phyloP scores from a whole-genome alignment of 805 yeast genomes.

The Yarrowia osloensis region DNA sequence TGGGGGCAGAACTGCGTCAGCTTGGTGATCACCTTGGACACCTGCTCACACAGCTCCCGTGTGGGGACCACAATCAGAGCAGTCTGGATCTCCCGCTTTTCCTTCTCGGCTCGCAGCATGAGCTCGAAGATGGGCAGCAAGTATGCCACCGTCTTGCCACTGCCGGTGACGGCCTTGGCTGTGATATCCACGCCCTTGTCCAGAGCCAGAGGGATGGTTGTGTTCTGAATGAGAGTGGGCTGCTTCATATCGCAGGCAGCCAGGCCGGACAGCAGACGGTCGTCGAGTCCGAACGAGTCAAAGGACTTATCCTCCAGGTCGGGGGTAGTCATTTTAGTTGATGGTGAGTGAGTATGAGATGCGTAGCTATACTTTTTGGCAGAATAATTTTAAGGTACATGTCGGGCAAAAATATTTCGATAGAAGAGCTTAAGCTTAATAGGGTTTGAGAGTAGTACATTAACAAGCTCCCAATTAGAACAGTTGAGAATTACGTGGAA shows the following conservation, averaged over 20 bases:
- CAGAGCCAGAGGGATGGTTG: conserved; percentile 88
- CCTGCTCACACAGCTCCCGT: conserved; percentile 87
- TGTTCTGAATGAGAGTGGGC: conserved; percentile 89
- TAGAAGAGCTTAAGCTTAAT: not conserved
- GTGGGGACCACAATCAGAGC: conserved; percentile 87
- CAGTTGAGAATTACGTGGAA: too few species aligned
- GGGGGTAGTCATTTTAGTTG: not conserved
- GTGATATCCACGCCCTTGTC: conserved; percentile 89
- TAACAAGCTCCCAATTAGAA: too few species aligned
- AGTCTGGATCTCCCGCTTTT: conserved; percentile 32
- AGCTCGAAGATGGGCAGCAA: conserved; percentile 82
- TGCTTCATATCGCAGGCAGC: conserved; percentile 74
- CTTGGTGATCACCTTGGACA: conserved; percentile 65
- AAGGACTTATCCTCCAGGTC: conserved; percentile 45
- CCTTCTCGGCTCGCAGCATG: conserved; percentile 49
- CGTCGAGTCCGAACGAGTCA: conserved; percentile 76
- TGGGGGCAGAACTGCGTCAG: conserved; percentile 71
- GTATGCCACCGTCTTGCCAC: conserved; percentile 94
- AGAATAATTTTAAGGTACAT: conserved; percentile 24
- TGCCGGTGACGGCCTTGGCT: conserved; percentile 93
- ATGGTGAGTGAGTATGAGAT: not conserved
- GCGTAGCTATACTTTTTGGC: not conserved
- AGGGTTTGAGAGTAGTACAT: not conserved
- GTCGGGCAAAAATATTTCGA: conserved; percentile 26
- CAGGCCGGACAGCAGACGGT: conserved; percentile 81